Evolutionary conservation across 2,329 filamentous ascomycete species (phyloP).

Genomic region (Knoxdaviesia proteae): DNA sequence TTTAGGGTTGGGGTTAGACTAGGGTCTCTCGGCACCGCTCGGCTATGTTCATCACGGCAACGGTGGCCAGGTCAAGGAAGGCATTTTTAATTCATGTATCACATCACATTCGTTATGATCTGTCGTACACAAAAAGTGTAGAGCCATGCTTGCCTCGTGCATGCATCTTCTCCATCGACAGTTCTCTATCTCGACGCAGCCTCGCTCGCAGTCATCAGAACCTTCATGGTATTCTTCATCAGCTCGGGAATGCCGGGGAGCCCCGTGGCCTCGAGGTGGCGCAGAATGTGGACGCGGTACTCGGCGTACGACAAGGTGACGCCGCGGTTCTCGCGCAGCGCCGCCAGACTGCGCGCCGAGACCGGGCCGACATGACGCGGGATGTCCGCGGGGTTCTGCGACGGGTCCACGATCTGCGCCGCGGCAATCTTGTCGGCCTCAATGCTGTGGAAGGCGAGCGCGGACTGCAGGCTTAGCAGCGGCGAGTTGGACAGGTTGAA

Average conservation of each 20-base stretch:
- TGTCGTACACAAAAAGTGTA: too few species aligned
- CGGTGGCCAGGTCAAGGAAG: too few species aligned
- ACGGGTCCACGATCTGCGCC: background rate
- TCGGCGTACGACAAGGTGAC: slow-evolving; percentile 48
- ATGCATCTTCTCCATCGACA: too few species aligned
- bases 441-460: slow-evolving; percentile 29
- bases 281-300: slow-evolving; percentile 53
- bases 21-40: too few species aligned
- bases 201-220: slow-evolving; percentile 33
- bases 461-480: slow-evolving; percentile 31
- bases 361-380: slow-evolving; percentile 46
- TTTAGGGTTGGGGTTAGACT: too few species aligned
- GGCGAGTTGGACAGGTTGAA: slow-evolving; percentile 41
- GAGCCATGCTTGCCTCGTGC: too few species aligned
- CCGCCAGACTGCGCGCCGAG: slow-evolving; percentile 41
- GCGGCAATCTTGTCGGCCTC: slow-evolving; percentile 21
- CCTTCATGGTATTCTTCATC: slow-evolving; percentile 67
- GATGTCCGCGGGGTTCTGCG: slow-evolving; percentile 15
- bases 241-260: slow-evolving; percentile 46
- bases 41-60: too few species aligned
- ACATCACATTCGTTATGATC: too few species aligned
- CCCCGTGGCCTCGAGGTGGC: slow-evolving; percentile 42
- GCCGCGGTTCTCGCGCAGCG: slow-evolving; percentile 44
- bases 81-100: too few species aligned
- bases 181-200: background rate